phyloP scores from a whole-genome alignment of 2,329 filamentous ascomycete species.

The Dothistroma pini region DNA sequence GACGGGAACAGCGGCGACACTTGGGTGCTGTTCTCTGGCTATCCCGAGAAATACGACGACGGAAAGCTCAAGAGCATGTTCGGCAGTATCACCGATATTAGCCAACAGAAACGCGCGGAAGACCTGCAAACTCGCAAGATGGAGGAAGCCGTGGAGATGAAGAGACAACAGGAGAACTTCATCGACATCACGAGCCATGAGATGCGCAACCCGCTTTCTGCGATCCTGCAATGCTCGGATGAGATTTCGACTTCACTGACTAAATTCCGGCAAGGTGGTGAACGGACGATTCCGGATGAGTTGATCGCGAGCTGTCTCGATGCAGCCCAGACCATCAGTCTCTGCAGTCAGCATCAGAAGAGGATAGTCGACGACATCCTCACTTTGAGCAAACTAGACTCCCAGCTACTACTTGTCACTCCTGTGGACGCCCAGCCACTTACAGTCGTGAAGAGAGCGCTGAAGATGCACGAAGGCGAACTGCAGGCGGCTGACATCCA shows the following conservation, averaged over 20 bases:
- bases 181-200: slow-evolving; percentile 44
- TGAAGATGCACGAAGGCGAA: slow-evolving; percentile 78
- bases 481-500: slow-evolving; percentile 65
- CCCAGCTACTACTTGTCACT: slow-evolving; percentile 67
- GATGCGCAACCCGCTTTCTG: slow-evolving; percentile 67
- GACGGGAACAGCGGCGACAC: slow-evolving; percentile 62
- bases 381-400: slow-evolving; percentile 72
- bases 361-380: slow-evolving; percentile 72
- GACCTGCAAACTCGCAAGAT: slow-evolving; percentile 72
- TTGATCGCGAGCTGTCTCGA: slow-evolving; percentile 62
- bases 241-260: slow-evolving; percentile 59
- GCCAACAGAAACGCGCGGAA: slow-evolving; percentile 79
- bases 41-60: slow-evolving; percentile 63
- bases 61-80: slow-evolving; percentile 71
- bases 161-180: slow-evolving; percentile 60
- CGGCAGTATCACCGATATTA: slow-evolving; percentile 80
- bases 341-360: slow-evolving; percentile 78
- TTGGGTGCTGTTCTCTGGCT: slow-evolving; percentile 74
- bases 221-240: slow-evolving; percentile 72
- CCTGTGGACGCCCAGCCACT: slow-evolving; percentile 67
- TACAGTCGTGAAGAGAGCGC: slow-evolving; percentile 60
- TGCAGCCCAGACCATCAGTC: slow-evolving; percentile 71
- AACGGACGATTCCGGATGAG: slow-evolving; percentile 32
- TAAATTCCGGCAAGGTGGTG: slow-evolving; percentile 46
- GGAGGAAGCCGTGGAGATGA: slow-evolving; percentile 76